Conservation (phyloP, 495 filamentous ascomycete genomes). For the Bacidia gigantensis region DNA sequence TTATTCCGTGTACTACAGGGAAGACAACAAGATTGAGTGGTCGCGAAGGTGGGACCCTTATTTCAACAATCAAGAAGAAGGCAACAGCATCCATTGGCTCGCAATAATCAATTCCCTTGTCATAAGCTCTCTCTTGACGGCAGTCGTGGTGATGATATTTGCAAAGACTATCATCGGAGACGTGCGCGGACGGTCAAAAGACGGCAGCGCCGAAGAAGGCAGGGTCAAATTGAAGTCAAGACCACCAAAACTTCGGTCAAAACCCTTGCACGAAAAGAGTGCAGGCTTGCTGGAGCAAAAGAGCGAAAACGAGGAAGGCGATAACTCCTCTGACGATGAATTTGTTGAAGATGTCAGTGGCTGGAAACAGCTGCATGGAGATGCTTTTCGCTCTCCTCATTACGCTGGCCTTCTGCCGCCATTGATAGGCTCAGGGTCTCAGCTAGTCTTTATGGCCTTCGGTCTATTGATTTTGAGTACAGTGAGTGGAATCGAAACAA, state of each 20-base stretch:
- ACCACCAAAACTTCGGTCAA: conserved; percentile 26
- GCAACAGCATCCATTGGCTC: conserved; percentile 78
- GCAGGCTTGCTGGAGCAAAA: conserved; percentile 52
- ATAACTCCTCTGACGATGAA: conserved; percentile 62
- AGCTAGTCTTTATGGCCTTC: conserved; percentile 74
- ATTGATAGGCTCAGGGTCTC: conserved; percentile 77
- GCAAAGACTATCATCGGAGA: conserved; percentile 67
- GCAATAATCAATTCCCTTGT: conserved; percentile 85
- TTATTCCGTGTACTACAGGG: conserved; percentile 85
- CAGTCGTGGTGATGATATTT: conserved; percentile 76
- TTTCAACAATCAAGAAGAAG: conserved; percentile 82
- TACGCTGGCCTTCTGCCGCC: conserved; percentile 72
- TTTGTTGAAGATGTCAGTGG: conserved; percentile 71
- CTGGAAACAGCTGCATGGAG: conserved; percentile 89
- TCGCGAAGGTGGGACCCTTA: conserved; percentile 81
- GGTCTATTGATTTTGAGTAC: conserved; percentile 69
- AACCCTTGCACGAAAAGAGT: conserved; percentile 39
- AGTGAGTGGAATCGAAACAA: too few species aligned
- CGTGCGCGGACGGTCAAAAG: conserved; percentile 56
- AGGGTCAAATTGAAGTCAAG: conserved; percentile 42
- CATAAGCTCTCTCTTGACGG: conserved; percentile 69
- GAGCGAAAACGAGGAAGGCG: conserved; percentile 46
- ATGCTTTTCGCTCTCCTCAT: conserved; percentile 74
- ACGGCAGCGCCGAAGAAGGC: conserved; percentile 52
- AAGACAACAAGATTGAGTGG: conserved; percentile 77